Percentiles rank a stretch among this genome's conserved stretches.
These are phyloP conservation scores for Pseudoneurospora amorphoporcata DNA, from an alignment of 495 filamentous ascomycete species.

Conservation along the genomic window DNA sequence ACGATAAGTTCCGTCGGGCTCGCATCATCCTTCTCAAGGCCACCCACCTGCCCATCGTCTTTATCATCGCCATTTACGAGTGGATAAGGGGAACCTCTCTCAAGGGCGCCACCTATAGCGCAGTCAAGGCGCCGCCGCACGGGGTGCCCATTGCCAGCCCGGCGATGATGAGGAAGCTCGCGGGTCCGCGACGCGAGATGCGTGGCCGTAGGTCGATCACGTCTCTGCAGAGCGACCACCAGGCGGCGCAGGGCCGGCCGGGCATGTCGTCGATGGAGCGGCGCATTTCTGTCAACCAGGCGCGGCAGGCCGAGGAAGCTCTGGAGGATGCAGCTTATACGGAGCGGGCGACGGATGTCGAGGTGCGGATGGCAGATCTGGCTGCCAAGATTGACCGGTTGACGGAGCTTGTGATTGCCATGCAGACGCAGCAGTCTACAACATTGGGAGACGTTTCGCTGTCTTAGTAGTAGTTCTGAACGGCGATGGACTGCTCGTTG, in stretches of 20 bases:
- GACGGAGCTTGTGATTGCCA: conserved; percentile 29
- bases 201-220: conserved; percentile 4
- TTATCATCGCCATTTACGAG: conserved; percentile 40
- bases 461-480: background rate
- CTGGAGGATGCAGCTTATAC: conserved; percentile 20
- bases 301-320: conserved; percentile 11
- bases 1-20: conserved; percentile 52
- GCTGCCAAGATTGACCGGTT: conserved; percentile 37
- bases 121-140: conserved; percentile 18
- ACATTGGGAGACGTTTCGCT: conserved; percentile 15
- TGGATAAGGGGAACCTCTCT: conserved; percentile 23
- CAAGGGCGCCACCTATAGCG: conserved; percentile 26
- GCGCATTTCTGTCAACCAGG: background rate
- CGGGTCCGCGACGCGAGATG: background rate
- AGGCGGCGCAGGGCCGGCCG: background rate
- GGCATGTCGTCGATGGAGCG: background rate
- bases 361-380: conserved; percentile 34
- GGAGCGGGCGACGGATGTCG: conserved; percentile 26
- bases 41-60: conserved; percentile 46
- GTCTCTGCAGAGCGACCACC: conserved; percentile 4
- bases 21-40: conserved; percentile 70
- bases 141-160: conserved; percentile 5
- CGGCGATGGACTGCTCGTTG: background rate
- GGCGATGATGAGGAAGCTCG: conserved; percentile 6
- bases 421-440: conserved; percentile 23